Base-by-base conservation (phyloP, 139 green algal genomes). In the Chlamydomonas urium region DNA sequence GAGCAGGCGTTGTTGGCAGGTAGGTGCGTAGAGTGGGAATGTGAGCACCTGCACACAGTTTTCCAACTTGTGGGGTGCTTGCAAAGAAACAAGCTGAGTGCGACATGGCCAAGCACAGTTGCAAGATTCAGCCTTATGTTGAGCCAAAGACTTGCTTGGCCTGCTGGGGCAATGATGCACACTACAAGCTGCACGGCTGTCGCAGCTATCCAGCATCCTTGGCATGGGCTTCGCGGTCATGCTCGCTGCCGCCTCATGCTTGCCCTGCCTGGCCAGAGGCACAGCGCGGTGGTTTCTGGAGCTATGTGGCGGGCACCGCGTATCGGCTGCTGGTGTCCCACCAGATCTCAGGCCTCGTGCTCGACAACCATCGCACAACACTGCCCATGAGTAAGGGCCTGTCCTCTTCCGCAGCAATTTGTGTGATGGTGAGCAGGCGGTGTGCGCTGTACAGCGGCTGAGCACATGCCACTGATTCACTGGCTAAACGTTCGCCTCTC, bases 331-430 rank as follows among this genome's bases (percentile, higher is more conserved):
- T 78, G 1, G 47, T 81, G 2, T 68, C 84, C 0, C 78, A 82
- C 69, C 14, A 34, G 1, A 59, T 42, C 32, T 74, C 47, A 2
- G 85, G 88, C 2, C 50, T 92, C 28, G 48, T 71, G 48, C 62
- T 92, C 2, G 50, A 83, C 59, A 92, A 91, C 80, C 71, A 91
- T 70, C 47, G 50, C 21, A 91, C 84, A 31, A 90, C 81, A 4
- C 81, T 94, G 33, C 89, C 85, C 19, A 76, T 91, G 48, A 78
- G 78, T 56, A 91, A 90, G 66, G 89, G 89, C 1, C 77, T 94
- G 33, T 91, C 84, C 28, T 90, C 81, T 14, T 88, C 79, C 1
- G 89, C 89, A 0, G 67, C 48, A 47, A 23, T 65, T 28, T 74
- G 48, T 48, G n/a, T 66, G 17, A 48, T 74, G 67, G 47, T 66